Conservation (phyloP, 2,329 filamentous ascomycete species). For the Rutstroemia sp. region DNA sequence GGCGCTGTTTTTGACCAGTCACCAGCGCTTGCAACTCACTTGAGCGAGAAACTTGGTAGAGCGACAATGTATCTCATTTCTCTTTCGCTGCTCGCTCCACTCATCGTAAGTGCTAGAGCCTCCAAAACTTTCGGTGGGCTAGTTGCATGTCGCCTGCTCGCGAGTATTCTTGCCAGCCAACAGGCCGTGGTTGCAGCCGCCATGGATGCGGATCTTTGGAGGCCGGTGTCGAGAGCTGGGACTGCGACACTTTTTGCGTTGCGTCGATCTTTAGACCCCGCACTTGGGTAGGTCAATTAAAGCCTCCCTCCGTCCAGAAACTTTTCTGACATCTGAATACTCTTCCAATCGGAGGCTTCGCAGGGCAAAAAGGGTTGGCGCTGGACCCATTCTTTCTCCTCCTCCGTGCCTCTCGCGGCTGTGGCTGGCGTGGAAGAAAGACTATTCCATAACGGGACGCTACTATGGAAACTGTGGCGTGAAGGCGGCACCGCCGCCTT, state of each 20-base stretch:
- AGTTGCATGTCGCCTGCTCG: constrained; percentile 46
- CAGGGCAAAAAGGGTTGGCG: constrained; percentile 30
- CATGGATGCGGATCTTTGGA: constrained; percentile 57
- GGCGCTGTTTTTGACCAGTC: background rate
- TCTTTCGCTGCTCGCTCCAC: background rate
- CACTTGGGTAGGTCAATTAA: constrained; percentile 3
- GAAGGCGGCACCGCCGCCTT: background rate
- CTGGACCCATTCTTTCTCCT: constrained; percentile 23
- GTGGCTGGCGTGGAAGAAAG: background rate
- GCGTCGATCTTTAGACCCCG: constrained; percentile 33
- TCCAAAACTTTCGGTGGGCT: background rate
- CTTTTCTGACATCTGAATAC: constrained; percentile 1
- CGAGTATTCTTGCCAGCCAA: constrained; percentile 36
- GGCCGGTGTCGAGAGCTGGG: constrained; percentile 45
- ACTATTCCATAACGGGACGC: background rate
- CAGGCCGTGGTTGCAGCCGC: constrained; percentile 53
- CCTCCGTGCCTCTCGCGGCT: background rate
- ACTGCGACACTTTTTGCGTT: constrained; percentile 46
- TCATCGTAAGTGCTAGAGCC: background rate
- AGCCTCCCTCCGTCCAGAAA: background rate
- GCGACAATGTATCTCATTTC: background rate
- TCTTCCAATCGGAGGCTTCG: constrained; percentile 29
- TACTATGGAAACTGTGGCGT: background rate
- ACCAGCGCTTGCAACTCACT: background rate
- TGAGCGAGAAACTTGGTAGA: background rate